Conservation (phyloP, 176 grass and related monocot species). For the Aegilops umbellulata region DNA sequence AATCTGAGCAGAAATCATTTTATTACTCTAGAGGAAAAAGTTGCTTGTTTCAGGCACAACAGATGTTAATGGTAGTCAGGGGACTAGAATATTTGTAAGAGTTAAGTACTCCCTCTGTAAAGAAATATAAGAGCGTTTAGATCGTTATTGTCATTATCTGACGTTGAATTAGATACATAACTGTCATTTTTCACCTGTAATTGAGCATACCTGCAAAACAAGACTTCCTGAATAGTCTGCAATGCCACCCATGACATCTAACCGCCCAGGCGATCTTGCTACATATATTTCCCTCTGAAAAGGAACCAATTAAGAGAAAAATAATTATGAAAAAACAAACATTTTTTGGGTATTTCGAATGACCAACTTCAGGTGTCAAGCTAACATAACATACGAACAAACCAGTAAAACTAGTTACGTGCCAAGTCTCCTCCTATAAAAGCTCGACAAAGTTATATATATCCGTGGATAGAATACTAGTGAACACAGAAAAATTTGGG, state of each 20-base stretch:
- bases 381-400: not conserved
- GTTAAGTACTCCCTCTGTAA: not conserved
- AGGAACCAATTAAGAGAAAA: constrained; percentile 1
- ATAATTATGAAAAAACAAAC: not conserved
- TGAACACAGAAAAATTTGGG: not conserved
- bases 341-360: not conserved
- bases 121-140: no score
- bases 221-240: constrained; percentile 97
- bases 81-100: not conserved
- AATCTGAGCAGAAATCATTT: not conserved
- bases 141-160: not conserved
- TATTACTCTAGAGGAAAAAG: not conserved
- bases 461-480: not conserved
- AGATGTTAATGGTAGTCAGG: not conserved
- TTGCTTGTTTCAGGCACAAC: constrained; percentile 7
- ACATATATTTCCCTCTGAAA: constrained; percentile 86
- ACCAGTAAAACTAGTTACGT: not conserved
- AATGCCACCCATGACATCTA: constrained; percentile 96
- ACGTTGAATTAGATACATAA: not conserved
- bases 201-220: constrained; percentile 73
- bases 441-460: not conserved
- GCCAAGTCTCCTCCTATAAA: not conserved
- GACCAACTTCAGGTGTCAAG: constrained; percentile 1
- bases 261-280: constrained; percentile 81
- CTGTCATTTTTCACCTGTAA: constrained; percentile 21